Base-by-base conservation (phyloP, 1,139 yeast species). In the Kodamaea arcana region DNA sequence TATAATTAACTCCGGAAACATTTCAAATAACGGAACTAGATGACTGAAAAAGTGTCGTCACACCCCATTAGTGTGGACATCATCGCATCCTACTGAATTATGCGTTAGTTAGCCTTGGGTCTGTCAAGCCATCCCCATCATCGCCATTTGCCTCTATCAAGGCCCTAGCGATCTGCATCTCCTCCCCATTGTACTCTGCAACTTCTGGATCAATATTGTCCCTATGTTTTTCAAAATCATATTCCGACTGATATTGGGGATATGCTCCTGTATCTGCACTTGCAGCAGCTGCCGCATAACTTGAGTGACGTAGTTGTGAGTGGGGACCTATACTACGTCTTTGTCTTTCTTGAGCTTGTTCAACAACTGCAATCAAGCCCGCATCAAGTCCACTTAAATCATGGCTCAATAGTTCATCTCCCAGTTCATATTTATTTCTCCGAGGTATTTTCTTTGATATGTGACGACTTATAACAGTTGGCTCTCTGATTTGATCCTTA, bases 291-390 rank as follows among this genome's bases (percentile, higher is more conserved):
- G 69, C 68, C 4, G 73, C 72, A 40, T 65, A 65, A 1, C 62
- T 49, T 12, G 44, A 53, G 15, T 47, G 52, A 7, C 41, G 41
- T 9, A 41, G 45, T 15, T 35, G 41, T 7, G 38, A 30, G 17
- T 32, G 45, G 3, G 36, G 39, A 5, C 36, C 39, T 13, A 9
- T 15, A 14, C 17, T 25, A 17, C 17, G 15, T 4, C 17, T 9
- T 18, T 37, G 46, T n/a, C 37, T 29, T 21, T 42, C 44, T 44
- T 75, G 80, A 0, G 80, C 84, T 30, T 80, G 79, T 44, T 79
- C 83, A 2, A 80, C 83, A 3, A 80, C 85, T 0, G 83, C 86
- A 39, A 80, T 72, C 10, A 80, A 70, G 32, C 79, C 78, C 36
- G 67, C 73, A 42, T 73, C 78, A 32, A 70, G 52, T 1, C 67